Conservation (phyloP, 345 rosid species). For the Boechera retrofracta region DNA sequence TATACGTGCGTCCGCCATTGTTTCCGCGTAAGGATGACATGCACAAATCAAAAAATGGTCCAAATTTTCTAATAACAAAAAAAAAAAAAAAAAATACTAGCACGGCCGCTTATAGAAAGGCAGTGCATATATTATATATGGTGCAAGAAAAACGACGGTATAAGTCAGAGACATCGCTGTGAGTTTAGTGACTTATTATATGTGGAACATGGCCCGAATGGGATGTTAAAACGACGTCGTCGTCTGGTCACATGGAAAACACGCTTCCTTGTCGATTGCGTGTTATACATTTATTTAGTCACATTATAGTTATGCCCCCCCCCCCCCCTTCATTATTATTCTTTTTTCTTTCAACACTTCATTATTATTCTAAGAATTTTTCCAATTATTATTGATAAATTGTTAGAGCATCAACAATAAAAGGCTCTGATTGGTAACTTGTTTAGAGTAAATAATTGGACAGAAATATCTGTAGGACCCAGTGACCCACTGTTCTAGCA, state of each 20-base stretch:
- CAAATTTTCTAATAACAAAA: too few relatives aligned
- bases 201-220: neutral
- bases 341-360: neutral
- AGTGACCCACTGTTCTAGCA: too few relatives aligned
- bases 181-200: neutral
- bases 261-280: neutral
- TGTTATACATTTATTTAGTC: neutral
- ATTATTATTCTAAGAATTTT: neutral
- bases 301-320: conserved; percentile 1
- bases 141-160: neutral
- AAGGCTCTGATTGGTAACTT: too few relatives aligned
- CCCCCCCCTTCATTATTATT: neutral
- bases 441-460: too few relatives aligned
- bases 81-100: too few relatives aligned
- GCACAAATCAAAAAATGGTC: too few relatives aligned
- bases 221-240: too few relatives aligned
- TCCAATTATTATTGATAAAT: neutral
- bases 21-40: too few relatives aligned
- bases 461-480: too few relatives aligned
- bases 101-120: neutral
- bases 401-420: neutral
- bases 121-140: neutral
- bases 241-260: neutral
- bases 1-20: too few relatives aligned
- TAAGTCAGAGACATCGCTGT: neutral